Base-by-base conservation (phyloP, 2,329 filamentous ascomycete species). In the Gnomoniopsis smithogilvyi region DNA sequence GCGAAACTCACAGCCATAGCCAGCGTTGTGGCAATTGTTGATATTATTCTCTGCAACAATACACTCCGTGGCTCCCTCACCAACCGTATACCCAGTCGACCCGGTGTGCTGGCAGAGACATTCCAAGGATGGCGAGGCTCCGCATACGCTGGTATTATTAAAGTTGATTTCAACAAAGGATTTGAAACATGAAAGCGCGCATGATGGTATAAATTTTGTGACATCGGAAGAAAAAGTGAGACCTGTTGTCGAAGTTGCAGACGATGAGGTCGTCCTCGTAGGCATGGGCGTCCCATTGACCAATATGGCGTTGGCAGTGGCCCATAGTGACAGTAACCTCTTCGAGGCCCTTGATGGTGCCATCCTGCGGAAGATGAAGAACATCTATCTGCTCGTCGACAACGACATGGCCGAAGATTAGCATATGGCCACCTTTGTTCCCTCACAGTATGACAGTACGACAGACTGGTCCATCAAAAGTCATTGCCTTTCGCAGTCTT, bases 51-150 rank as follows among this genome's bases (percentile, higher is more conserved):
- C 80, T 8, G 82, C 82, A 10, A 82, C 75, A 36, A 90, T 79
- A 70, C 89, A 92, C 67, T 87, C 82, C 62, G 91, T 72, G 4
- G 85, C 87, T 12, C 81, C 88, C 72, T 92, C 89, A n/a, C 87
- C 88, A 51, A 91, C 67, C 1, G 89, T 91, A 65, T 86, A 88
- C 11, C 85, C 87, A 33, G 81, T 81, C 14, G 70, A 73, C 10
- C 87, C 87, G 36, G 77, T 76, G 59, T 79, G 77, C 41, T 80
- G 79, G 70, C 89, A 92, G 7, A 92, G 76, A 64, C 87, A 91
- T 66, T 78, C 73, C 64, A 91, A 69, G 26, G 86, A 78, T 12
- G 80, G 76, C 15, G 73, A 73, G 36, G 72, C 67, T 33, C 77
- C 76, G 66, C 86, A 89, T 51, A 70, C 68, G 52, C 70, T 72